phyloP scores from a whole-genome alignment of 208 protist species.

The Acanthamoeba lenticulata region DNA sequence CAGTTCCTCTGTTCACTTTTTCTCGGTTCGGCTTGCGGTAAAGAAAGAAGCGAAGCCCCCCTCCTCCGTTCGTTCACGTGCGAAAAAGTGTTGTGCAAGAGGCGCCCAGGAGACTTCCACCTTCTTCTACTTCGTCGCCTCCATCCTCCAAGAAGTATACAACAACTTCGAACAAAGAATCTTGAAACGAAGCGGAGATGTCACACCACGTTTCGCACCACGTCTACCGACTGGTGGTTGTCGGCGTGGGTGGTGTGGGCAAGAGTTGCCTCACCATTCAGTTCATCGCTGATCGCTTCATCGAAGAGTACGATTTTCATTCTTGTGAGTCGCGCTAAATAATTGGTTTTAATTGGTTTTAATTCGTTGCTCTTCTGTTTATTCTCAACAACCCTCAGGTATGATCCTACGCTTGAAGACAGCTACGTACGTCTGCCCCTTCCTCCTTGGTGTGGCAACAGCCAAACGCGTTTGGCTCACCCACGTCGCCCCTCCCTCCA shows the following conservation, averaged over 20 bases:
- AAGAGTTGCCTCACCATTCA: slow-evolving; percentile 49
- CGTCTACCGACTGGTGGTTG: neutral
- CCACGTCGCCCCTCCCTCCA: neutral
- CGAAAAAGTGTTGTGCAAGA: too few species aligned
- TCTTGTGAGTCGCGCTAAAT: too few species aligned
- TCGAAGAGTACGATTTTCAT: slow-evolving; percentile 19
- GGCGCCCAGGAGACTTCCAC: too few species aligned
- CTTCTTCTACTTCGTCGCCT: too few species aligned
- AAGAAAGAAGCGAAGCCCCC: too few species aligned
- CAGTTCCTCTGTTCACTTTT: too few species aligned
- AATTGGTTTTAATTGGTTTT: neutral
- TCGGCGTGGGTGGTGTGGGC: slow-evolving; percentile 43
- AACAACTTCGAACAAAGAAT: too few species aligned
- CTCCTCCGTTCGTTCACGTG: too few species aligned
- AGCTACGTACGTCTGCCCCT: slow-evolving; percentile 27
- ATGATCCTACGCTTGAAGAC: slow-evolving; percentile 37
- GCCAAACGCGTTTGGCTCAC: too few species aligned
- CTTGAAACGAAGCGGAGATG: slow-evolving; percentile 5
- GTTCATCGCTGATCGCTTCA: neutral
- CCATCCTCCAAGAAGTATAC: too few species aligned
- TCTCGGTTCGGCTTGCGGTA: too few species aligned
- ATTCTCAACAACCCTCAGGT: neutral
- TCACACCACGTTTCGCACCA: neutral
- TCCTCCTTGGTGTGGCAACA: too few species aligned
- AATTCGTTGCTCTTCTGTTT: neutral